These are phyloP conservation scores for Beauveria sp. DNA, from an alignment of 2,329 filamentous ascomycete species.

Conservation along the genomic window DNA sequence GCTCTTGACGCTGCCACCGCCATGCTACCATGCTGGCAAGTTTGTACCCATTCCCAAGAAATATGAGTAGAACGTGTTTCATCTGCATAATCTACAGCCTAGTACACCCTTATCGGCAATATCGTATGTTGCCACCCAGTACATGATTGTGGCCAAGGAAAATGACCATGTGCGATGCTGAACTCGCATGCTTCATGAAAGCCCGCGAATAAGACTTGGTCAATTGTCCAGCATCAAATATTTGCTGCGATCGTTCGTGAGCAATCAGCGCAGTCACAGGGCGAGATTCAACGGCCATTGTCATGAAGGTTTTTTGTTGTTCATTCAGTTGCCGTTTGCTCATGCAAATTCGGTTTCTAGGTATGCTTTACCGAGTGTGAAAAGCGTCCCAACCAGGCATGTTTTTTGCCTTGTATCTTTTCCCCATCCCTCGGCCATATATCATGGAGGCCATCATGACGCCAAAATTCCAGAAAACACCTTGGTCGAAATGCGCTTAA, in stretches of 20 bases:
- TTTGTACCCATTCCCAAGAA: not conserved
- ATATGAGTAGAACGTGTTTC: too few relatives aligned
- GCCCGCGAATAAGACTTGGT: not conserved
- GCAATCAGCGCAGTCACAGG: not conserved
- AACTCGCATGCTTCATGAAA: too few relatives aligned
- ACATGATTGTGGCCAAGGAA: too few relatives aligned
- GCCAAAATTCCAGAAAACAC: conserved; percentile 29
- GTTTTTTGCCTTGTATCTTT: conserved; percentile 27
- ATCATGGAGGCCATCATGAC: conserved; percentile 30
- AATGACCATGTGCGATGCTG: too few relatives aligned
- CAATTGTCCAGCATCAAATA: not conserved
- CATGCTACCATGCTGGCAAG: not conserved
- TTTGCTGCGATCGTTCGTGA: not conserved
- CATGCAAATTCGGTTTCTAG: conserved; percentile 28
- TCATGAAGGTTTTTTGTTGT: conserved; percentile 17
- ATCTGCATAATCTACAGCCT: too few relatives aligned
- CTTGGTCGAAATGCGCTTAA: conserved; percentile 26
- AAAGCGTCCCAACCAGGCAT: conserved; percentile 31
- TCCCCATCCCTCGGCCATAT: conserved; percentile 27
- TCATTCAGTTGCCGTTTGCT: conserved; percentile 33
- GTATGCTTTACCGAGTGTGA: conserved; percentile 33
- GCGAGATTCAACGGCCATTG: not conserved
- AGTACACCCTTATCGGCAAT: too few relatives aligned
- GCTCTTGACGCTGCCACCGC: not conserved
- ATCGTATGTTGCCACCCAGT: too few relatives aligned